phyloP scores from a whole-genome alignment of 352 stramenopile genomes.

The Phytophthora pisi region DNA sequence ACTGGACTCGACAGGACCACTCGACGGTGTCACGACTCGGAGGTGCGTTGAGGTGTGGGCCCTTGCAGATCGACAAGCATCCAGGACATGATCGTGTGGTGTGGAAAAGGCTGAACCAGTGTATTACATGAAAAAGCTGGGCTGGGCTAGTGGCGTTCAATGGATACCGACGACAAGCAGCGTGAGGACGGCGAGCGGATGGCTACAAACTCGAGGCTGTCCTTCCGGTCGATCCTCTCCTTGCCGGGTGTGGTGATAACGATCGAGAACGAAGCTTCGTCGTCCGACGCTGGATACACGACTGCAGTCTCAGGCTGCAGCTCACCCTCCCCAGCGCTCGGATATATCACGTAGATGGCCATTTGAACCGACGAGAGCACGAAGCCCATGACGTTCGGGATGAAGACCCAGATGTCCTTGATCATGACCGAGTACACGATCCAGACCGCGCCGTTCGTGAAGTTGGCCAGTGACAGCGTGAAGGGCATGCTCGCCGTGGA shows the following conservation, averaged over 20 bases:
- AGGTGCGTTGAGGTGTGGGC: no score
- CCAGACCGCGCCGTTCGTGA: conserved; percentile 53
- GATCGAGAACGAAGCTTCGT: conserved; percentile 21
- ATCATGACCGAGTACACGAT: conserved; percentile 47
- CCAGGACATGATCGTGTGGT: no score
- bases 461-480: conserved; percentile 34
- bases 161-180: conserved; percentile 1
- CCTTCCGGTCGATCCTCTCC: conserved; percentile 13
- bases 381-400: conserved; percentile 45
- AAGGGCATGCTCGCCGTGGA: conserved; percentile 42
- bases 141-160: conserved; percentile 1
- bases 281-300: conserved; percentile 14
- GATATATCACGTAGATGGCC: conserved; percentile 34
- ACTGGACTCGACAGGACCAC: neutral
- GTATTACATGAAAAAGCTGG: no score
- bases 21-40: conserved; percentile 17
- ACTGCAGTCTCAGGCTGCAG: conserved; percentile 10
- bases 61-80: neutral
- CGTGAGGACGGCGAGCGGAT: conserved; percentile 14
- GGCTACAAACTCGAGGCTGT: conserved; percentile 22
- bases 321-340: conserved; percentile 6
- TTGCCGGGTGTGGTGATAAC: conserved; percentile 5
- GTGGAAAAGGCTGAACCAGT: no score
- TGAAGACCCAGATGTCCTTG: conserved; percentile 47
- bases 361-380: conserved; percentile 31